Percentiles rank a stretch among this genome's conserved stretches.
Conservation (phyloP, 2,329 filamentous ascomycete genomes). For the Colletotrichum horii region DNA sequence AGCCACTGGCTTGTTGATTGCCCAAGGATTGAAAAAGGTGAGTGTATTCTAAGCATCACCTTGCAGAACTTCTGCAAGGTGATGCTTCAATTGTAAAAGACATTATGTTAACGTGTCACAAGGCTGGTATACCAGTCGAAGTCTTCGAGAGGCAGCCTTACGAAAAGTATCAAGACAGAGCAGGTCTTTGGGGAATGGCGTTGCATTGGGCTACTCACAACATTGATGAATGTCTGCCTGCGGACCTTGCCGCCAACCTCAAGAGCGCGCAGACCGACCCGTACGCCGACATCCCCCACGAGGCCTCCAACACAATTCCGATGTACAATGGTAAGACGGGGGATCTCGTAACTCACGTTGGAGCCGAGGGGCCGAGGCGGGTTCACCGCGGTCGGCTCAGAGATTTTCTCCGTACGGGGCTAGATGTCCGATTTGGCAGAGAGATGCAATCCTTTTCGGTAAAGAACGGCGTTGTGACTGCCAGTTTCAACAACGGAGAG, state of each 20-base stretch:
- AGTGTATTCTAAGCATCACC: no score
- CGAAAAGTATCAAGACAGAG: neutral
- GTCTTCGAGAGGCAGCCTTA: neutral
- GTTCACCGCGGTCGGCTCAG: neutral
- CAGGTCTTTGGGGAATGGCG: neutral
- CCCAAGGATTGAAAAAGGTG: neutral
- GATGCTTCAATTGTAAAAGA: neutral
- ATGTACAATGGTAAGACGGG: neutral
- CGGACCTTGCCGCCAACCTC: neutral
- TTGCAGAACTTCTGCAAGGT: no score
- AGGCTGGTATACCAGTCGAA: neutral
- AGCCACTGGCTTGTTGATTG: neutral
- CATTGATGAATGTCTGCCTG: neutral
- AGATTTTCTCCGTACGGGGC: neutral
- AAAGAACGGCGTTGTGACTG: neutral
- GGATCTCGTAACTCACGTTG: neutral
- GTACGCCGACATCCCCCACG: neutral
- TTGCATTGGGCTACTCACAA: neutral
- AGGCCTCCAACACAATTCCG: neutral
- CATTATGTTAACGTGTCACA: neutral
- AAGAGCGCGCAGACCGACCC: neutral
- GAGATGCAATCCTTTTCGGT: neutral
- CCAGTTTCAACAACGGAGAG: neutral
- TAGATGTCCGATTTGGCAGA: neutral
- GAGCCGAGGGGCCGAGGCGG: neutral